Conservation (phyloP, 306 rosid species). For the Spatholobus suberectus region DNA sequence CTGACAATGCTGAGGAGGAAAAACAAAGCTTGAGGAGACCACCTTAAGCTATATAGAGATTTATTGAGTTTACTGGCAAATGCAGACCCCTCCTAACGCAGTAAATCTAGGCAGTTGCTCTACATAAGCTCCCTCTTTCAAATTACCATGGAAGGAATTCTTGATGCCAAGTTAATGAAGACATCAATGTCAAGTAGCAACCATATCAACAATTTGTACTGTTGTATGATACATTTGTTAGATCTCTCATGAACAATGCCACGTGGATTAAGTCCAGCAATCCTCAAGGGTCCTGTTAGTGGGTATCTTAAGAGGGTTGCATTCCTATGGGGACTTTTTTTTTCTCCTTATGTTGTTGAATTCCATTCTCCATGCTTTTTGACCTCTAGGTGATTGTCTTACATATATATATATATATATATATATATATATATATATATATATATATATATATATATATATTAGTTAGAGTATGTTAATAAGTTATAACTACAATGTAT, state of each 20-base stretch:
- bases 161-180: not conserved
- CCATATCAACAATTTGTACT: not conserved
- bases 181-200: not conserved
- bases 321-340: not conserved
- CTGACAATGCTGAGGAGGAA: not conserved
- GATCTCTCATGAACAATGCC: not conserved
- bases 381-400: not conserved
- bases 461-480: too few relatives aligned
- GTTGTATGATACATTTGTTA: slow-evolving; percentile 4
- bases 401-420: not conserved
- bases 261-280: slow-evolving; percentile 6
- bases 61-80: not conserved
- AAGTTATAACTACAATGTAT: too few relatives aligned
- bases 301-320: not conserved
- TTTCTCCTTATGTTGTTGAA: not conserved
- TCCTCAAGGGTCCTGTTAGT: slow-evolving; percentile 6
- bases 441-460: not conserved
- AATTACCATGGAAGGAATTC: not conserved
- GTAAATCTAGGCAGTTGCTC: not conserved
- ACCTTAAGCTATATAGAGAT: not conserved
- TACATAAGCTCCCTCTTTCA: not conserved
- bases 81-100: not conserved
- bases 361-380: not conserved
- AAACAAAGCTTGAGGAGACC: not conserved
- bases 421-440: too few relatives aligned